Evolutionary conservation across 2,329 filamentous ascomycete species (phyloP).

Genomic region (Pseudofabraea citricarpa): DNA sequence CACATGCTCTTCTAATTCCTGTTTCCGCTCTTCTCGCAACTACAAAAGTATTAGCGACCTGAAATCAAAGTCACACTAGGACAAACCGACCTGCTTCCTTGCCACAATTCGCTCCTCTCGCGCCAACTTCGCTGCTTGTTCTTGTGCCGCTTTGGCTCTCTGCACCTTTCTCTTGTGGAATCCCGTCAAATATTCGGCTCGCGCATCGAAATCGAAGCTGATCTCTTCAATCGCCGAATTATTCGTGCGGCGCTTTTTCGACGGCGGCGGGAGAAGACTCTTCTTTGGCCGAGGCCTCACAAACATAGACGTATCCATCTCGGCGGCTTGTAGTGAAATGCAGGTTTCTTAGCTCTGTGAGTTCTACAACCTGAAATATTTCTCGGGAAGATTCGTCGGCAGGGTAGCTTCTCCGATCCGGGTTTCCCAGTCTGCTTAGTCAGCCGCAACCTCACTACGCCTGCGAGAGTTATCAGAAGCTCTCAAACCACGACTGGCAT

Average conservation of each 20-base stretch:
- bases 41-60: slow-evolving; percentile 33
- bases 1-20: slow-evolving; percentile 78
- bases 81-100: slow-evolving; percentile 64
- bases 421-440: not conserved
- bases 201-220: slow-evolving; percentile 73
- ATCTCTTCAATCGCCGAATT: slow-evolving; percentile 68
- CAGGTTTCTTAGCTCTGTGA: no score
- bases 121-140: slow-evolving; percentile 71
- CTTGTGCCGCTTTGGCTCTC: slow-evolving; percentile 79
- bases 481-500: slow-evolving; percentile 11
- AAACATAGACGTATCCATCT: slow-evolving; percentile 38
- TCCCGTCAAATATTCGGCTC: slow-evolving; percentile 85
- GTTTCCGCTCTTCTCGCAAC: slow-evolving; percentile 78
- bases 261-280: slow-evolving; percentile 48
- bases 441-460: not conserved
- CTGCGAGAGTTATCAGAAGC: slow-evolving; percentile 9
- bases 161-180: slow-evolving; percentile 95
- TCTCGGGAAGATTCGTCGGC: no score
- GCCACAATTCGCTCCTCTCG: slow-evolving; percentile 70
- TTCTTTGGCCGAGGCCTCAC: slow-evolving; percentile 56
- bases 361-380: no score
- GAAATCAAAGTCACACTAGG: not conserved
- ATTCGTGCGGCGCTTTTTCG: slow-evolving; percentile 61
- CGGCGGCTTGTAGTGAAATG: not conserved
- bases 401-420: no score